Evolutionary conservation across 352 stramenopile genomes (phyloP), one percentile per base, ranked within the genome.

Genomic region (Plasmopara muralis): DNA sequence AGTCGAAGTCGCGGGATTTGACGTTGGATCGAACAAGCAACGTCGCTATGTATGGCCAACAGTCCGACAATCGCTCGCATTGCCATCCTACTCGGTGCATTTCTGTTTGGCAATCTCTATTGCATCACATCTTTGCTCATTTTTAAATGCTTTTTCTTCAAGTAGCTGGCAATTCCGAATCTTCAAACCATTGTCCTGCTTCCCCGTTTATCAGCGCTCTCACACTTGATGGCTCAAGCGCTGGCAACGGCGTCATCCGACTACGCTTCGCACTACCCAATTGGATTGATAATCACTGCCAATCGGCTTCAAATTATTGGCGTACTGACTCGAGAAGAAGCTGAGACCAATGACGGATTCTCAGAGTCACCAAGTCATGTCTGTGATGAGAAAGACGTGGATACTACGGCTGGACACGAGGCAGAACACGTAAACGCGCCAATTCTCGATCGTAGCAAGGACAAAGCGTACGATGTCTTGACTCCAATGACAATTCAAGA

Each of bases 51-150:
- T 53, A 31, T 81, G 68, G 68, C 68, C 71, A 16, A 72, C 62
- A 8, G 52, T 81, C 45, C 70, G 68, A 45, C 66, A 72, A 18
- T 78, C 60, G 20, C 70, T 78, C 18, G 66, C 63, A 8, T 62
- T 63, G 28, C 53, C 55, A 4, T 34, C 35, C 5, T 43, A 65
- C 40, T 20, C 33, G 42, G 71, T 78, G 50, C 31, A 12, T 2
- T 35, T 5, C 0, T 12, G 31, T 2, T 35, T 25, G 20, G 1
- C 20, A 1, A 25, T 25, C n/a, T 25, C 20, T 25, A 25, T 1
- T 25, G 20, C 20, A 25, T 25, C 20, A 25, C 20, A 25, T 3
- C 20, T 25, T 25, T 25, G 10, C 31, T 35, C 31, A 12, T 35
- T 12, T 12, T 35, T 12, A 12, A 2, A 35, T 35, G 7, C n/a